These are phyloP conservation scores for Discostella pseudostelligera DNA, from an alignment of 108 stramenopile genomes.

Conservation along the genomic window DNA sequence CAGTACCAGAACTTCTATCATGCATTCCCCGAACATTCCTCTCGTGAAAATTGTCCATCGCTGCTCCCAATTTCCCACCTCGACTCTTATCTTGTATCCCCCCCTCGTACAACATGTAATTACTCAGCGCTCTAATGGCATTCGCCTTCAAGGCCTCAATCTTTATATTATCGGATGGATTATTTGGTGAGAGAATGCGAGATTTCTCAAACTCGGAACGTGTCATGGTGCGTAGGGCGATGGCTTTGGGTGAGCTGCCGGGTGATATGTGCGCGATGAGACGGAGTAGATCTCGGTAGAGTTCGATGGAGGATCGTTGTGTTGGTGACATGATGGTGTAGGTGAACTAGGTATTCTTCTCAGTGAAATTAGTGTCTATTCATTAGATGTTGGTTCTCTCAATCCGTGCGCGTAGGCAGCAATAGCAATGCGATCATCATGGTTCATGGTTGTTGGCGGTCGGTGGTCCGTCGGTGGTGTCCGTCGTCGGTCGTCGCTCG, in stretches of 20 bases:
- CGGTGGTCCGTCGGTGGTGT: no score
- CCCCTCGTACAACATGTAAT: constrained; percentile 83
- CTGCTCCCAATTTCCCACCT: constrained; percentile 42
- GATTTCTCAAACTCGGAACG: constrained; percentile 68
- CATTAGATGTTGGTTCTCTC: background rate
- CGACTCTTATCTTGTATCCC: constrained; percentile 67
- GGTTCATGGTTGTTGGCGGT: no score
- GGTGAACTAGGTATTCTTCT: background rate
- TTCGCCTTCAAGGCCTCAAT: constrained; percentile 69
- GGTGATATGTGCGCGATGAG: constrained; percentile 79
- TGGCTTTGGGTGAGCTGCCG: constrained; percentile 69
- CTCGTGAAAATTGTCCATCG: constrained; percentile 49
- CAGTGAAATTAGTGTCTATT: no score
- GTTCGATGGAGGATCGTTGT: constrained; percentile 52
- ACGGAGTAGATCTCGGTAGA: constrained; percentile 83
- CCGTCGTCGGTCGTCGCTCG: no score
- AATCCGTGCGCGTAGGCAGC: no score
- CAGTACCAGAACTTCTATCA: background rate
- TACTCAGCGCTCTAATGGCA: constrained; percentile 82
- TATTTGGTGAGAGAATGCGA: constrained; percentile 12
- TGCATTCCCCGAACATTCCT: constrained; percentile 41
- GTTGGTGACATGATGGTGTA: constrained; percentile 14
- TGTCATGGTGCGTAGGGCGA: constrained; percentile 67
- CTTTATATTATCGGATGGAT: constrained; percentile 35
- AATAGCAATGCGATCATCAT: no score